Base-by-base conservation (phyloP, 768 basidiomycete species). In the Suillus variegatus region DNA sequence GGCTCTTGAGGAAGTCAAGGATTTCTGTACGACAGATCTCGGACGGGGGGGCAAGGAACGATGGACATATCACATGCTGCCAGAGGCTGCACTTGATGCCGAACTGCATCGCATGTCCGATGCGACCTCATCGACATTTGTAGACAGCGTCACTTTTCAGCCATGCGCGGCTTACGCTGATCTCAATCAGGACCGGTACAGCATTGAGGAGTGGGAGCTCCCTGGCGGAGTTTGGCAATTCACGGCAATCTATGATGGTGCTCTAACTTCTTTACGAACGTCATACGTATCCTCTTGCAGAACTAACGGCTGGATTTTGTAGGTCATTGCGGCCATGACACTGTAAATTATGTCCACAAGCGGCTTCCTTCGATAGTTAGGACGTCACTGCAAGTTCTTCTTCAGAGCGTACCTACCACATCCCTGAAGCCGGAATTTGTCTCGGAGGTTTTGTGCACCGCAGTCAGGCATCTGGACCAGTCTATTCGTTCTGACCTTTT, bases 1-100 rank as follows among this genome's bases (percentile, higher is more conserved):
- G 51, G 84, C 85, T 9, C 73, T 87, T 64, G 78, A 82, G 46
- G 85, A 87, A 69, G 86, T 86, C 60, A 82, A 80, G 68, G 73
- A 85, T 69, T 86, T 86, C 68, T 77, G 75, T 18, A 77, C 75
- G 22, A 87, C 86, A 7, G 84, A 87, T 72, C 81, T 87, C 70
- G 85, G 85, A 67, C 80, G 79, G 54, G 79, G 82, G 9, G 85
- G 84, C 40, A 77, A 75, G 61, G 81, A 81, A 41, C 80, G 81
- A 43, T 87, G 86, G 86, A 82, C 85, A 4, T 88, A 86, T 71
- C 83, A 81, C 20, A 70, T 81, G 35, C 78, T 87, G 32, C 61
- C 75, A 18, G 82, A 85, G 64, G 77, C 75, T 13, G 71, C 66
- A 6, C 67, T 87, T 32, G 74, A 80, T 25, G 63, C 72, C 13